Percentiles rank a stretch among this genome's conserved stretches.
phyloP scores from a whole-genome alignment of 164 flowering plant genomes.

The Paratinospora sagittata region DNA sequence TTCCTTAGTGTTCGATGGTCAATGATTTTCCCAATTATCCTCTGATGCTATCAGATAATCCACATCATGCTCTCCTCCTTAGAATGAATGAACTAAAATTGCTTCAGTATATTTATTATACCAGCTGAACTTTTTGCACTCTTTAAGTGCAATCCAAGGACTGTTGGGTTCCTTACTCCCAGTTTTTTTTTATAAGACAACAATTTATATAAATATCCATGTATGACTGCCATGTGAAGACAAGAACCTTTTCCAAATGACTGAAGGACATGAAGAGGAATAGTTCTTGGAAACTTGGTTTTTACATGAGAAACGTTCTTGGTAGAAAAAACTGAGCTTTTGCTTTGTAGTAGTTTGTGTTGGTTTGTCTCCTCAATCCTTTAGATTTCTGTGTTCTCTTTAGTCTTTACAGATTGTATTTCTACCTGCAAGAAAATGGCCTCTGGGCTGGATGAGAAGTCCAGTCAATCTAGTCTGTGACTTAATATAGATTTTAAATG shows the following conservation, averaged over 20 bases:
- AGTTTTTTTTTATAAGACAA: not conserved
- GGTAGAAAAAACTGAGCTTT: not conserved
- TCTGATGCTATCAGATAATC: no score
- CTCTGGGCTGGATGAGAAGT: not conserved
- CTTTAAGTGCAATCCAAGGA: no score
- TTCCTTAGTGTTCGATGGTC: no score
- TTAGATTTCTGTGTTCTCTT: not conserved
- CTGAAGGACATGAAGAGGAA: not conserved
- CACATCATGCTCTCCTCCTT: no score
- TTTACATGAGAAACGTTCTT: not conserved
- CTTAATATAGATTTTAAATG: no score
- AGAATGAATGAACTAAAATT: no score
- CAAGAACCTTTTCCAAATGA: not conserved
- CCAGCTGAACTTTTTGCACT: no score
- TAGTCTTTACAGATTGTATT: not conserved
- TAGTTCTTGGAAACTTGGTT: not conserved
- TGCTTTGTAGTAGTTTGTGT: not conserved
- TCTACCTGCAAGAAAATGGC: not conserved
- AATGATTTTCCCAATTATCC: no score
- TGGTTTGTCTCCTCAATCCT: not conserved
- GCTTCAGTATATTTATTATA: no score
- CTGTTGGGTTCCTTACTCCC: no score
- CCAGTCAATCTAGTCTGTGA: not conserved
- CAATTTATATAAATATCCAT: not conserved
- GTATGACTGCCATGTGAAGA: not conserved